A percentile compares a stretch with the other conserved stretches of the same genome.
Evolutionary conservation across 2,329 filamentous ascomycete species (phyloP).

Genomic region (Aspergillus novoparasiticus): DNA sequence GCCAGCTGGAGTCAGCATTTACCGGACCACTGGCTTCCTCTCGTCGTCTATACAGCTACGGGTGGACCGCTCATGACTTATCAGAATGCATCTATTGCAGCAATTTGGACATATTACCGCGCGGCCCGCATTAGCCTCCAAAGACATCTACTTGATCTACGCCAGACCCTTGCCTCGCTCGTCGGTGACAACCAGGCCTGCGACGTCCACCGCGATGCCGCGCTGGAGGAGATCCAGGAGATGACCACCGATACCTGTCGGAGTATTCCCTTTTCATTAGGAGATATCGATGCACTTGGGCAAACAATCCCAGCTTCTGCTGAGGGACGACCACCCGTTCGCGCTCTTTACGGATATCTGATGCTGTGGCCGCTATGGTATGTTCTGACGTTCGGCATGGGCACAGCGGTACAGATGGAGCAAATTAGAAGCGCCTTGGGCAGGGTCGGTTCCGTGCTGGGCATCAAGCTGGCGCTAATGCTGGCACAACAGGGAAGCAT

Average conservation of each 20-base stretch:
- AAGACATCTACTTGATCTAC: constrained; percentile 30
- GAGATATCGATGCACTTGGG: constrained; percentile 36
- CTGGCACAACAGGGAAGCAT: constrained; percentile 22
- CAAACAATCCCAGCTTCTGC: constrained; percentile 22
- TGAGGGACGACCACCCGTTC: constrained; percentile 24
- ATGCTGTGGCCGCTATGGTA: constrained; percentile 45
- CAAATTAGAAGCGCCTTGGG: constrained; percentile 31
- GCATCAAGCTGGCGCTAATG: constrained; percentile 38
- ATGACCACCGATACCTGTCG: constrained; percentile 39
- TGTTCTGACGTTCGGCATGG: constrained; percentile 34
- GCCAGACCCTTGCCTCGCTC: constrained; percentile 20
- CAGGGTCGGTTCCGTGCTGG: constrained; percentile 34
- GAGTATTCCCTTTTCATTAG: constrained; percentile 37
- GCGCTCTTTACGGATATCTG: constrained; percentile 35
- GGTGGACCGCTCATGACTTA: constrained; percentile 38
- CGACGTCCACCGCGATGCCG: constrained; percentile 3
- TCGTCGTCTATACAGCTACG: constrained; percentile 31
- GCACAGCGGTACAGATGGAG: constrained; percentile 31
- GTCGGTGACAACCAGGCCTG: constrained; percentile 11
- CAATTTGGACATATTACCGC: constrained; percentile 41
- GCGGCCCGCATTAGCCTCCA: constrained; percentile 38
- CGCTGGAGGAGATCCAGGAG: constrained; percentile 30
- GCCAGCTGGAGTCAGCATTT: constrained; percentile 34
- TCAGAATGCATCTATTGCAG: constrained; percentile 28
- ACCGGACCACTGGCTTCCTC: constrained; percentile 37